phyloP scores from a whole-genome alignment of 768 basidiomycete species.

The Russula earlei region DNA sequence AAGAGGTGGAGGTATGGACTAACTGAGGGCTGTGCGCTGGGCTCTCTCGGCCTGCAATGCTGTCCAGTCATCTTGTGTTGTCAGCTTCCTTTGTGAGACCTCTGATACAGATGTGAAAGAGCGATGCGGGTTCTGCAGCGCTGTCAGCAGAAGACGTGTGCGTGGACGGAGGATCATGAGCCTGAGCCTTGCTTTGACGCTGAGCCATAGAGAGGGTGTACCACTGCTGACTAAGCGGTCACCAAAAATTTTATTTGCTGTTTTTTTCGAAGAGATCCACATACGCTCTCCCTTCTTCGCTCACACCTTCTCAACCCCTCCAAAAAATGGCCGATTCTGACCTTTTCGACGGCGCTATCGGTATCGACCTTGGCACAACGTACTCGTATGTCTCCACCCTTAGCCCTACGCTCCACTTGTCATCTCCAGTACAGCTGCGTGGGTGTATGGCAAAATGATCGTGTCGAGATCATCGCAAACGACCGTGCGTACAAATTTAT shows the following conservation, averaged over 20 bases:
- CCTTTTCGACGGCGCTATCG: slow-evolving; percentile 91
- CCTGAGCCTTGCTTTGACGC: too few relatives aligned
- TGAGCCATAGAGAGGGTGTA: neutral
- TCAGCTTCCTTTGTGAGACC: slow-evolving; percentile 22
- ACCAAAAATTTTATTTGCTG: neutral
- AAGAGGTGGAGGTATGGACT: too few relatives aligned
- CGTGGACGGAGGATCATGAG: slow-evolving; percentile 22
- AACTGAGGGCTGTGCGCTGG: slow-evolving; percentile 48
- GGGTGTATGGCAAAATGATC: slow-evolving; percentile 99
- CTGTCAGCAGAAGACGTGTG: neutral
- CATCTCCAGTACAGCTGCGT: slow-evolving; percentile 58
- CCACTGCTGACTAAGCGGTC: slow-evolving; percentile 1
- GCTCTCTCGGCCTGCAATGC: slow-evolving; percentile 51
- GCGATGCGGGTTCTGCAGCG: neutral
- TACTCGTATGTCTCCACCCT: slow-evolving; percentile 61
- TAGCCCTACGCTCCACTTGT: slow-evolving; percentile 17
- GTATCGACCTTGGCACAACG: slow-evolving; percentile 95
- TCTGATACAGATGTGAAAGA: slow-evolving; percentile 16
- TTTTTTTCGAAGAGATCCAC: slow-evolving; percentile 17
- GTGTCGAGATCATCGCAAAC: slow-evolving; percentile 98
- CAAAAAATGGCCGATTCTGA: slow-evolving; percentile 52
- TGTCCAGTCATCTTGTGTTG: slow-evolving; percentile 55
- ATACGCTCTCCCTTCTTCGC: slow-evolving; percentile 24
- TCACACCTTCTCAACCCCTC: slow-evolving; percentile 27
- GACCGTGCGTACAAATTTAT: slow-evolving; percentile 56